phyloP scores from a whole-genome alignment of 345 rosid species.

The Raphanus sativus region DNA sequence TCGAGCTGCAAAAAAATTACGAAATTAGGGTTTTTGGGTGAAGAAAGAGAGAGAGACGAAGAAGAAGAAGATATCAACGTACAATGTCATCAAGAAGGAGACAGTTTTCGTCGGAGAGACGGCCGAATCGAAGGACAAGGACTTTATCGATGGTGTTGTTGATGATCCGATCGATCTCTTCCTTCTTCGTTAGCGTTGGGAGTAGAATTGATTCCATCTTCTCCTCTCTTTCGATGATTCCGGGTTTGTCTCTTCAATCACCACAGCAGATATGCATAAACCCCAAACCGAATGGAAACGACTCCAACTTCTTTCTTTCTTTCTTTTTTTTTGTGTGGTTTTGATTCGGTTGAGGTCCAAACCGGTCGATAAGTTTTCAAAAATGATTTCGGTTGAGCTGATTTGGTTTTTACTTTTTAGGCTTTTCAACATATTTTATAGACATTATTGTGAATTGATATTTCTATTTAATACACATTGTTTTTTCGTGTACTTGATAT shows the following conservation, averaged over 20 bases:
- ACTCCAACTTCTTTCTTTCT: background rate
- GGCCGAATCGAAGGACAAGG: constrained; percentile 91
- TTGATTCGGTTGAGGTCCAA: background rate
- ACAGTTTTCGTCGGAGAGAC: constrained; percentile 53
- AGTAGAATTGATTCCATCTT: constrained; percentile 57
- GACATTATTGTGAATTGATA: background rate
- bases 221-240: background rate
- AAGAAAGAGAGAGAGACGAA: background rate
- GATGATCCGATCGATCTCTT: constrained; percentile 67
- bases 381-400: background rate
- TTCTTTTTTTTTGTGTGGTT: background rate
- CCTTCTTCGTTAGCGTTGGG: constrained; percentile 60
- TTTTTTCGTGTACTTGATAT: background rate
- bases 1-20: constrained; percentile 53
- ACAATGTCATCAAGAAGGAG: constrained; percentile 77
- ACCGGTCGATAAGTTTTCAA: background rate
- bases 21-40: background rate
- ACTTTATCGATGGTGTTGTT: constrained; percentile 84
- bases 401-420: background rate
- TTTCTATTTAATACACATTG: background rate
- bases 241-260: background rate
- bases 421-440: too few species aligned
- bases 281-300: background rate
- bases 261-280: background rate
- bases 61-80: background rate